A percentile compares a stretch with the other conserved stretches of the same genome.
These are phyloP conservation scores for Fusarium begoniae DNA, from an alignment of 2,329 filamentous ascomycete genomes.

Conservation along the genomic window DNA sequence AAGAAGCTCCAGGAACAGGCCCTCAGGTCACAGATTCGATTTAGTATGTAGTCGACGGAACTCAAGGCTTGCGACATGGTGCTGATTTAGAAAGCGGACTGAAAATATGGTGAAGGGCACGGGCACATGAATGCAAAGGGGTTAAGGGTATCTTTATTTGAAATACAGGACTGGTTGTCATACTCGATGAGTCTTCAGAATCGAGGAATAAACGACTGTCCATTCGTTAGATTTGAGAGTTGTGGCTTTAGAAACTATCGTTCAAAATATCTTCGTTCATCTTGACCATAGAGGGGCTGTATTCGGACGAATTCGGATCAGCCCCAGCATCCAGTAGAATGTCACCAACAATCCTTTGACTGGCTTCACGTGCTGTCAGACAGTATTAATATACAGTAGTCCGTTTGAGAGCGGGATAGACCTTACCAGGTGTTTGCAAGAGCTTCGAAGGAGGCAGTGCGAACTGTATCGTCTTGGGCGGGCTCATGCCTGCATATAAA, in stretches of 20 bases:
- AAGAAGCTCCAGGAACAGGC: slow-evolving; percentile 44
- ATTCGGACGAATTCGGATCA: slow-evolving; percentile 63
- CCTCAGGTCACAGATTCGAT: slow-evolving; percentile 42
- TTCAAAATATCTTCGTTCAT: slow-evolving; percentile 70
- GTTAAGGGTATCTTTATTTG: slow-evolving; percentile 15
- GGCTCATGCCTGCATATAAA: slow-evolving; percentile 78
- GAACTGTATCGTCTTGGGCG: slow-evolving; percentile 93
- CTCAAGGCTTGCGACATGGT: neutral
- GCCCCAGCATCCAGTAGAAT: slow-evolving; percentile 80
- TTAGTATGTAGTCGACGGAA: slow-evolving; percentile 34
- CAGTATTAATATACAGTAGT: neutral
- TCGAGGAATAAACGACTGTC: neutral
- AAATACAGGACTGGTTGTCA: neutral
- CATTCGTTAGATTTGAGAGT: neutral
- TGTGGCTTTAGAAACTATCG: slow-evolving; percentile 63
- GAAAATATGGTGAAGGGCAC: neutral
- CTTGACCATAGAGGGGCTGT: slow-evolving; percentile 72
- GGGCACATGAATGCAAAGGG: neutral
- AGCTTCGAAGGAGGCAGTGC: slow-evolving; percentile 79
- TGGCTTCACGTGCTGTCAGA: slow-evolving; percentile 75
- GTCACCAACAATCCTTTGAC: slow-evolving; percentile 82
- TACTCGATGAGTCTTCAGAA: neutral
- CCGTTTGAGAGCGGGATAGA: neutral
- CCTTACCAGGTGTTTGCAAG: slow-evolving; percentile 79
- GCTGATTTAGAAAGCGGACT: neutral